These are phyloP conservation scores for Coemansia sp. DNA, from an alignment of 192 early-diverging fungal genomes.

Conservation along the genomic window DNA sequence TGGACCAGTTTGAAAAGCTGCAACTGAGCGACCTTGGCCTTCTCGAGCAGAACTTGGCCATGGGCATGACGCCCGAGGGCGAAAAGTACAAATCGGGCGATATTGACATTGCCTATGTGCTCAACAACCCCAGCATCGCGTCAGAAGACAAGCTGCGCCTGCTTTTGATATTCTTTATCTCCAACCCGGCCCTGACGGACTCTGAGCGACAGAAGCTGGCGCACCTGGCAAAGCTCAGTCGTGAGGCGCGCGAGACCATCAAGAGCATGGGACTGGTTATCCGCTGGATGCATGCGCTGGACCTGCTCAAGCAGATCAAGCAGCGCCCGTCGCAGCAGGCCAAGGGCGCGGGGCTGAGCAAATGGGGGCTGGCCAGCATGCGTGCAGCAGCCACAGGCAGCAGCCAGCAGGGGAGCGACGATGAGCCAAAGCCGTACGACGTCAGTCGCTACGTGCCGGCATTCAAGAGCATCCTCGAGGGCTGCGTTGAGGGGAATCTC, in stretches of 20 bases:
- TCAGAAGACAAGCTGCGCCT: constrained; percentile 47
- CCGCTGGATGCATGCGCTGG: constrained; percentile 51
- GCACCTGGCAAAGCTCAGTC: constrained; percentile 46
- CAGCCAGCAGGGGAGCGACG: constrained; percentile 13
- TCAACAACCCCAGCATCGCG: constrained; percentile 48
- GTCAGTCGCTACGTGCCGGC: constrained; percentile 48
- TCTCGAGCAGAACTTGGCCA: constrained; percentile 57
- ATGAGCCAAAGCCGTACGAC: constrained; percentile 40
- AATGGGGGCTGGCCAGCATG: constrained; percentile 43
- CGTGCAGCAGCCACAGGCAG: constrained; percentile 12
- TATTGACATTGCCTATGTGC: constrained; percentile 46
- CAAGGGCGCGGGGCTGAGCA: constrained; percentile 29
- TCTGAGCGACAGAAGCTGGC: constrained; percentile 47
- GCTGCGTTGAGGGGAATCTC: constrained; percentile 39
- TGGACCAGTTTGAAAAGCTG: constrained; percentile 52
- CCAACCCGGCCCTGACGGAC: constrained; percentile 47
- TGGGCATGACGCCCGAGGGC: constrained; percentile 53
- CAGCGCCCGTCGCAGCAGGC: constrained; percentile 30
- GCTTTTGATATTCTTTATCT: constrained; percentile 43
- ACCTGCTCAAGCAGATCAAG: constrained; percentile 46
- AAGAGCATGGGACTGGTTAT: constrained; percentile 50
- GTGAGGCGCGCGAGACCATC: constrained; percentile 46
- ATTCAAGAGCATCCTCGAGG: constrained; percentile 45
- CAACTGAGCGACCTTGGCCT: constrained; percentile 46
- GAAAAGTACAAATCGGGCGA: constrained; percentile 45